These are phyloP conservation scores for Astraeus odoratus DNA, from an alignment of 768 basidiomycete genomes.

Conservation along the genomic window DNA sequence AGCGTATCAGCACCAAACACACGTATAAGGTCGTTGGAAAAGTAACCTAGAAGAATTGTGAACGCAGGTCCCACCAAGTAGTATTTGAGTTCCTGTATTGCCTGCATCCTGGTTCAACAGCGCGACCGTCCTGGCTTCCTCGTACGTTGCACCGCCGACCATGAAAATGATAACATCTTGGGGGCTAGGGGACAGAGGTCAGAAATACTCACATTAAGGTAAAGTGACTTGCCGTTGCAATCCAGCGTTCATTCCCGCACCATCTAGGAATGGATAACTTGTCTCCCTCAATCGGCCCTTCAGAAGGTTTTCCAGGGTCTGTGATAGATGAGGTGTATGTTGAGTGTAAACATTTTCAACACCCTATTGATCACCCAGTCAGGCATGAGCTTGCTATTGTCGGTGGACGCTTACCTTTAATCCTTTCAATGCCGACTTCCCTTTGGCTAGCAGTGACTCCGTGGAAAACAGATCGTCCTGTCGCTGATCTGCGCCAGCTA, in stretches of 20 bases:
- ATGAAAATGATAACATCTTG: conserved; percentile 97
- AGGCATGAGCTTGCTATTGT: background rate
- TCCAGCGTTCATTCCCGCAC: conserved; percentile 58
- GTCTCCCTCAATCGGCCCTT: conserved; percentile 82
- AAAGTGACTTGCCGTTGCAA: conserved; percentile 52
- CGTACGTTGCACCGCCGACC: conserved; percentile 94
- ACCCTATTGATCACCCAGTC: conserved; percentile 45
- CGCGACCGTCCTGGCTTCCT: conserved; percentile 82
- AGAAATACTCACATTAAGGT: background rate
- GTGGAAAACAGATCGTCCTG: conserved; percentile 97
- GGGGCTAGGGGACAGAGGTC: conserved; percentile 43
- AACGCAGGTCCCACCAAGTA: conserved; percentile 91
- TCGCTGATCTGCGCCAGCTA: conserved; percentile 91
- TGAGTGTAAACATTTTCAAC: conserved; percentile 99
- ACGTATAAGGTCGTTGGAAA: background rate
- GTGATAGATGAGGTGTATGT: conserved; percentile 86
- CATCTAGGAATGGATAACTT: conserved; percentile 84
- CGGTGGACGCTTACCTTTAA: conserved; percentile 58
- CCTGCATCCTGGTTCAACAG: conserved; percentile 79
- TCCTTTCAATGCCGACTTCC: conserved; percentile 91
- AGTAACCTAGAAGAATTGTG: conserved; percentile 89
- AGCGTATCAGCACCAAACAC: conserved; percentile 7
- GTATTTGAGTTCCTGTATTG: conserved; percentile 59
- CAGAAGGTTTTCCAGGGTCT: conserved; percentile 85
- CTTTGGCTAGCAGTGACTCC: conserved; percentile 89